Percentiles rank a stretch among this genome's conserved stretches.
Evolutionary conservation across 116 monocot genomes (phyloP).

Genomic region (Trichopus zeylanicus): DNA sequence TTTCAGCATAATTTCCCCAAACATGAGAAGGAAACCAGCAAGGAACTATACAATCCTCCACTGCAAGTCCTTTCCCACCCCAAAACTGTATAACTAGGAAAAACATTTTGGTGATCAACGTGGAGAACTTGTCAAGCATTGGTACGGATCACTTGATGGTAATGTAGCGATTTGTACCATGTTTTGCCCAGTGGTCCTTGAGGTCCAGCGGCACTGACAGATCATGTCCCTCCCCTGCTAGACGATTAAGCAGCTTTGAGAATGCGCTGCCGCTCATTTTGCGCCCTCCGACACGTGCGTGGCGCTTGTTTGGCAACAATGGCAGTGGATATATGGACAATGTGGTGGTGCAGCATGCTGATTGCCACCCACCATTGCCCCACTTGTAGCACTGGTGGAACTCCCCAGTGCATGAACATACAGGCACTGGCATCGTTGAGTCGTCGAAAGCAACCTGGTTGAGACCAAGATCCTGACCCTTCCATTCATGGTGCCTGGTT

Average conservation of each 20-base stretch:
- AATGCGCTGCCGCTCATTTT: conserved; percentile 83
- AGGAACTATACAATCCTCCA: not conserved
- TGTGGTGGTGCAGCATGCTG: conserved; percentile 63
- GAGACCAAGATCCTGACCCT: conserved; percentile 44
- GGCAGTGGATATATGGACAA: conserved; percentile 73
- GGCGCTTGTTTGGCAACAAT: conserved; percentile 57
- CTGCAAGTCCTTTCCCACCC: not conserved
- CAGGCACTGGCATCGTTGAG: conserved; percentile 50
- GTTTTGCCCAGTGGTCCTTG: conserved; percentile 79
- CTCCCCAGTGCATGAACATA: conserved; percentile 71
- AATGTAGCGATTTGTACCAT: conserved; percentile 78
- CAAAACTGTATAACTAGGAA: not conserved
- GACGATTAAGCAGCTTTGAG: conserved; percentile 51
- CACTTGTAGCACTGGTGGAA: conserved; percentile 75
- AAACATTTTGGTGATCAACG: not conserved
- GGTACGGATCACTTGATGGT: conserved; percentile 45
- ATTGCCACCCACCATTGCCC: conserved; percentile 90
- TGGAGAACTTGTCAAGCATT: not conserved
- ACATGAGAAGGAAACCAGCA: not conserved
- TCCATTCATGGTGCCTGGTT: conserved; percentile 35
- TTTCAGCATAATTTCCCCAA: not conserved
- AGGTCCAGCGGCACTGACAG: conserved; percentile 48
- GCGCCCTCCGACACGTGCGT: conserved; percentile 55
- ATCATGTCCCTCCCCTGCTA: conserved; percentile 61
- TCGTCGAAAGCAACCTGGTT: conserved; percentile 59